Evolutionary conservation across 1,284 basidiomycete species (phyloP), one percentile per base, ranked within the genome.

Genomic region (Vanrija sp.): DNA sequence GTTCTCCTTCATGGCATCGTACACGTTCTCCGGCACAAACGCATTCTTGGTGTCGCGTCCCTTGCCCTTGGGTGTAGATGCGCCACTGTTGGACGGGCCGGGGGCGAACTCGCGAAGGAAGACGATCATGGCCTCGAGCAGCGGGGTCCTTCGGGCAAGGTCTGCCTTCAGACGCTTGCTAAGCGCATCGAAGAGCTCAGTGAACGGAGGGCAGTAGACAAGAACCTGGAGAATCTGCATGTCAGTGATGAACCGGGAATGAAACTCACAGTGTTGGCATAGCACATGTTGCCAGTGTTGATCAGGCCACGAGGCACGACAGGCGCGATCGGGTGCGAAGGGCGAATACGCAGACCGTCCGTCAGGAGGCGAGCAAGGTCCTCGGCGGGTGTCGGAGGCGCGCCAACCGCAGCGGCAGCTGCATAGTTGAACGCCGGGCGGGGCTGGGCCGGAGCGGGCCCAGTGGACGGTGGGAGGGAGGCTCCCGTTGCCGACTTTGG

Each of bases 221-320:
- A 98, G 81, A 2, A 89, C 85, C 77, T 98, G 95, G 22, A 98
- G 77, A 27, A 97, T 80, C 76, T 78, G 61, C 15, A n/a, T 24
- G 23, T 50, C 22, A 56, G 54, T 46, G 3, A 5, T 10, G 31
- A 18, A 35, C 23, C 1, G 19, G 4, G 0, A 1, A 15, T 4
- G 10, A 31, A 35, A 69, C 77, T 61, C 47, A 78, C 88, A 0
- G 92, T 86, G 68, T 98, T 98, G 48, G 94, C 93, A 71, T 97
- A 98, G 76, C 95, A 98, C 84, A 97, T 88, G 77, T 98, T 98
- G 9, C 95, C 95, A 6, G 85, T 88, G 76, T 98, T 98, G 66
- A 98, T 83, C 41, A 98, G 78, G 5, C 95, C 95, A 25, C 94
- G 82, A n/a, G 82, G 73, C 9, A 78, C 69, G 5, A 71, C 54